phyloP scores from a whole-genome alignment of 352 stramenopile genomes.

The Phytophthora idaei region DNA sequence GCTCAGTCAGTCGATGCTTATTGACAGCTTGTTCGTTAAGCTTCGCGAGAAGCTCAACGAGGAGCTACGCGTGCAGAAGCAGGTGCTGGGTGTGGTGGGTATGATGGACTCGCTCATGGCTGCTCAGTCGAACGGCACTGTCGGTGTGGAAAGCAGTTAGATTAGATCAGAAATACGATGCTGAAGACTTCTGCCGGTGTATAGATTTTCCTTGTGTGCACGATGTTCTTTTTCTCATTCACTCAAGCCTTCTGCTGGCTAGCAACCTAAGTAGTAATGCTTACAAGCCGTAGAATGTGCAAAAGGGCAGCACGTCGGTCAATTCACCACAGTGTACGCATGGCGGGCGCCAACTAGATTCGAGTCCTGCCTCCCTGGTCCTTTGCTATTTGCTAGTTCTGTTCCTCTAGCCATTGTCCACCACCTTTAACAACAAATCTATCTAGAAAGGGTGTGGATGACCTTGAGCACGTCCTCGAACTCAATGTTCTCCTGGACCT shows the following conservation, averaged over 20 bases:
- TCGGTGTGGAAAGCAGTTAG: slow-evolving; percentile 43
- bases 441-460: slow-evolving; percentile 88
- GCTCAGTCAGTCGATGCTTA: slow-evolving; percentile 89
- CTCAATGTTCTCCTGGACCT: slow-evolving; percentile 88
- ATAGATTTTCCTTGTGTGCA: slow-evolving; percentile 35
- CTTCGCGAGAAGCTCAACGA: slow-evolving; percentile 86
- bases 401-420: slow-evolving; percentile 14
- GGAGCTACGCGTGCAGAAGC: slow-evolving; percentile 86
- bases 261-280: not conserved
- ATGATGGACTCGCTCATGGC: slow-evolving; percentile 92
- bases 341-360: slow-evolving; percentile 25
- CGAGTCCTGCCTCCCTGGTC: slow-evolving; percentile 20
- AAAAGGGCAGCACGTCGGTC: slow-evolving; percentile 19
- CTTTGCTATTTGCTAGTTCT: slow-evolving; percentile 30
- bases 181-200: slow-evolving; percentile 25
- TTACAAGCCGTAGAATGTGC: slow-evolving; percentile 17
- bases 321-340: too few relatives aligned
- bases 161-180: slow-evolving; percentile 38
- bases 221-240: slow-evolving; percentile 9
- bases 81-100: slow-evolving; percentile 85
- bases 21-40: slow-evolving; percentile 96
- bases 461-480: slow-evolving; percentile 88
- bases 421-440: slow-evolving; percentile 58
- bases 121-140: slow-evolving; percentile 72
- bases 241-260: not conserved